Base-by-base conservation (phyloP, 768 basidiomycete species). In the Termitomyces sp. region DNA sequence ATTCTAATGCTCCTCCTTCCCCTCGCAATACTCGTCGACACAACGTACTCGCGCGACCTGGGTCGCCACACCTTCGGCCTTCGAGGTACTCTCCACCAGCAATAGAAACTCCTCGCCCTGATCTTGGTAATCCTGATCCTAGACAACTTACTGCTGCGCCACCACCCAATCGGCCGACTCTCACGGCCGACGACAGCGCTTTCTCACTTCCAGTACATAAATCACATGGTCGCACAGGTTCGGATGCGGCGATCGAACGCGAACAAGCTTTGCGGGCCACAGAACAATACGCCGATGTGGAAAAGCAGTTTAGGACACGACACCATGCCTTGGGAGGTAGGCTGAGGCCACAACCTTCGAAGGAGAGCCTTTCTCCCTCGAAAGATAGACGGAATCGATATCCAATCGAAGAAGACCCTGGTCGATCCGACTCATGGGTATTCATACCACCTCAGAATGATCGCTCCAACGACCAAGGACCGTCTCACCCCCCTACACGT, bases 201-300 rank as follows among this genome's bases (percentile, higher is more conserved):
- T 57, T 75, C 6, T 58, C 67, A 1, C 67, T 70, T 13, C 66
- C 76, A 36, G 59, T 67, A 23, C 53, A 63, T 48, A 59, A 70
- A 56, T 58, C 63, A 16, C 81, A 81, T 60, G 61, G 65, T 42
- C 74, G 78, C 55, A 70, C 79, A 13, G 76, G 75, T 25, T 83
- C 83, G 2, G 83, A 84, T 66, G 76, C 78, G 20, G 76, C 72
- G 33, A 70, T 70, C 36, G 80, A 84, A 41, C 72, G 78, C 27
- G 82, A 84, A 54, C 67, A 68, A 40, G 63, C 68, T 15, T 61
- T 74, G 42, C 76, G 70, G 53, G 61, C 68, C 22, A 63, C 72
- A n/a, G 78, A 82, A 58, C 66, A 68, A 23, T 42, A 65, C 40
- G 74, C 76, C 13, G 61, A 56, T 29, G 56, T 64, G 12, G 56